Conservation (phyloP, 2,329 filamentous ascomycete species). For the Epichloe scottii region DNA sequence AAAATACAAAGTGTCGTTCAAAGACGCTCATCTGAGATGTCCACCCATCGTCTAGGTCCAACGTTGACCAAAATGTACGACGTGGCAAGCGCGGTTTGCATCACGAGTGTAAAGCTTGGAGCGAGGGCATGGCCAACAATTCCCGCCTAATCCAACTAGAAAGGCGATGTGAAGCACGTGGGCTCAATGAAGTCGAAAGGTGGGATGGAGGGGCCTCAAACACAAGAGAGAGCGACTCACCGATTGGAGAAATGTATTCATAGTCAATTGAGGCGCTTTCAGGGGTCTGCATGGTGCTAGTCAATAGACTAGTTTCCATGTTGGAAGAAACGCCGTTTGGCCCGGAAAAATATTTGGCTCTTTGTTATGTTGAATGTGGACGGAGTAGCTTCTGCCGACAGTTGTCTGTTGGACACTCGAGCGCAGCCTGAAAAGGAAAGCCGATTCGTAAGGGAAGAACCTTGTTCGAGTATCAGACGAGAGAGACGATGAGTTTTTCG, state of each 20-base stretch:
- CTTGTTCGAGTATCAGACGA: not conserved
- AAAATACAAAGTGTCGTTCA: not conserved
- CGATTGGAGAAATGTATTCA: constrained; percentile 41
- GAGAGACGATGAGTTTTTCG: not conserved
- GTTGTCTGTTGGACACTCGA: not conserved
- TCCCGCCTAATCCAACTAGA: constrained; percentile 20
- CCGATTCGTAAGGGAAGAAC: constrained; percentile 11
- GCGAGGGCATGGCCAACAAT: not conserved
- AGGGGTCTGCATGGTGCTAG: constrained; percentile 26
- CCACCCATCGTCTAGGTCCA: not conserved
- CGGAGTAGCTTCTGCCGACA: not conserved
- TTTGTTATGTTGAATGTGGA: not conserved
- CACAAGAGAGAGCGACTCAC: constrained; percentile 26
- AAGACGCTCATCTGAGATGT: not conserved
- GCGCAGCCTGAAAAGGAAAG: constrained; percentile 13
- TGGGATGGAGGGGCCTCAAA: not conserved
- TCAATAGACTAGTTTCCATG: constrained; percentile 27
- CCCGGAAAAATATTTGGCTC: not conserved
- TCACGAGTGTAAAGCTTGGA: not conserved
- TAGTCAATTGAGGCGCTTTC: constrained; percentile 29
- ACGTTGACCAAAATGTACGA: not conserved
- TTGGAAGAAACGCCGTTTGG: constrained; percentile 7
- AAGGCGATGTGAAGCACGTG: constrained; percentile 31
- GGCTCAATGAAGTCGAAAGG: constrained; percentile 8
- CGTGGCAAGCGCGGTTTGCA: not conserved